These are phyloP conservation scores for Ceriops tagal DNA, from an alignment of 345 rosid species.

Conservation along the genomic window DNA sequence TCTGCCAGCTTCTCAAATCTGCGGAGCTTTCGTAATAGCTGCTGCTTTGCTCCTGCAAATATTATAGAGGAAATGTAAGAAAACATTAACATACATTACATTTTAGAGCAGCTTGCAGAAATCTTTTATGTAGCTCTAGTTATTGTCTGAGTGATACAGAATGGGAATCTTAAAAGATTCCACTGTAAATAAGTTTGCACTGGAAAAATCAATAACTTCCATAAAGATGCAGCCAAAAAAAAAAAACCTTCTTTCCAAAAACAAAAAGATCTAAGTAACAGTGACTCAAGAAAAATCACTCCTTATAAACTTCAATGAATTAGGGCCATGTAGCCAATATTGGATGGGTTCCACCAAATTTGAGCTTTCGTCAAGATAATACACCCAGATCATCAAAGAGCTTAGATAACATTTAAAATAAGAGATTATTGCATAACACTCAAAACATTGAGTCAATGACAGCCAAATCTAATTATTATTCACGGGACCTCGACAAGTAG, in stretches of 20 bases:
- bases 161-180: too few relatives aligned
- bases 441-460: not conserved
- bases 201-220: too few relatives aligned
- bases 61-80: not conserved
- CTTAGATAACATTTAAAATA: not conserved
- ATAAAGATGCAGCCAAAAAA: too few relatives aligned
- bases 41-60: slow-evolving; percentile 68
- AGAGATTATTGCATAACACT: not conserved
- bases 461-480: slow-evolving; percentile 3
- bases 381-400: not conserved
- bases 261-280: not conserved
- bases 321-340: not conserved
- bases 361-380: not conserved
- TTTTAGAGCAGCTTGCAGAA: not conserved
- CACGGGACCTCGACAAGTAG: not conserved
- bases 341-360: slow-evolving; percentile 3
- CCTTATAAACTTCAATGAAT: not conserved
- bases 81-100: not conserved
- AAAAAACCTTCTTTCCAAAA: not conserved
- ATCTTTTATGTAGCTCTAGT: not conserved
- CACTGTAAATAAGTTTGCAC: too few relatives aligned
- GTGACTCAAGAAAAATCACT: not conserved
- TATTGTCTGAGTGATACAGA: too few relatives aligned
- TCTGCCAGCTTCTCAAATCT: slow-evolving; percentile 75
- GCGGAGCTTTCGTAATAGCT: slow-evolving; percentile 66